Percentiles rank a stretch among this genome's conserved stretches.
phyloP scores from a whole-genome alignment of 2,329 filamentous ascomycete genomes.

The Penicillium digitatum region DNA sequence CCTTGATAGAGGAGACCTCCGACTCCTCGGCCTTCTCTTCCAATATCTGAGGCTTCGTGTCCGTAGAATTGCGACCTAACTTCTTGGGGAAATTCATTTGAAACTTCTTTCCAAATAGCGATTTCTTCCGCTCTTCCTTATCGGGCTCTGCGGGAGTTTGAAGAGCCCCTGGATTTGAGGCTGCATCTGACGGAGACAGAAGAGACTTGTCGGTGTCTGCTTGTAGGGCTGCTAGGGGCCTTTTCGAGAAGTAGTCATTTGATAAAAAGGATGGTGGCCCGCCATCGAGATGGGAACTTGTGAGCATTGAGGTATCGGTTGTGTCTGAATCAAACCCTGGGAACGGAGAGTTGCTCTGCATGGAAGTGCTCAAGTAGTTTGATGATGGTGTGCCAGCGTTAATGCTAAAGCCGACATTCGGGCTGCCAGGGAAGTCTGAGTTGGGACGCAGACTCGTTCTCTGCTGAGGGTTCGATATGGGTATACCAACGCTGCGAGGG shows the following conservation, averaged over 20 bases:
- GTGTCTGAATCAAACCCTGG: slow-evolving; percentile 28
- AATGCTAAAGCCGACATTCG: slow-evolving; percentile 72
- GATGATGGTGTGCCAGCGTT: slow-evolving; percentile 55
- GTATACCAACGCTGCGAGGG: slow-evolving; percentile 27
- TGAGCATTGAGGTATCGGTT: slow-evolving; percentile 43
- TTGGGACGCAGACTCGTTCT: slow-evolving; percentile 57
- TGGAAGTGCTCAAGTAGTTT: slow-evolving; percentile 30
- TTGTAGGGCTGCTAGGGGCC: slow-evolving; percentile 39
- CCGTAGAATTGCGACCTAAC: slow-evolving; percentile 62
- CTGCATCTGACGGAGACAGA: slow-evolving; percentile 43
- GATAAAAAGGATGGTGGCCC: slow-evolving; percentile 50
- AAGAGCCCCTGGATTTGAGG: slow-evolving; percentile 43
- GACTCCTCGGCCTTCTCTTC: slow-evolving; percentile 67
- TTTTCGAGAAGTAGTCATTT: slow-evolving; percentile 73
- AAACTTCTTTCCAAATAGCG: slow-evolving; percentile 78
- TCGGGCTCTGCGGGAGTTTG: slow-evolving; percentile 54
- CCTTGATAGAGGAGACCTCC: slow-evolving; percentile 50
- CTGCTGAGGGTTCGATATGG: slow-evolving; percentile 34
- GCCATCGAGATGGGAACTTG: slow-evolving; percentile 47
- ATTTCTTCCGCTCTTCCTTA: slow-evolving; percentile 60
- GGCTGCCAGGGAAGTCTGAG: slow-evolving; percentile 58
- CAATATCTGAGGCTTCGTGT: slow-evolving; percentile 66
- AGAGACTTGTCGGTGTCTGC: slow-evolving; percentile 49
- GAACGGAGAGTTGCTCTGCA: slow-evolving; percentile 31
- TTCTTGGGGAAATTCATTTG: slow-evolving; percentile 77